Conservation (phyloP, 192 early-diverging fungal genomes). For the Rhizoclosmatium sp. region DNA sequence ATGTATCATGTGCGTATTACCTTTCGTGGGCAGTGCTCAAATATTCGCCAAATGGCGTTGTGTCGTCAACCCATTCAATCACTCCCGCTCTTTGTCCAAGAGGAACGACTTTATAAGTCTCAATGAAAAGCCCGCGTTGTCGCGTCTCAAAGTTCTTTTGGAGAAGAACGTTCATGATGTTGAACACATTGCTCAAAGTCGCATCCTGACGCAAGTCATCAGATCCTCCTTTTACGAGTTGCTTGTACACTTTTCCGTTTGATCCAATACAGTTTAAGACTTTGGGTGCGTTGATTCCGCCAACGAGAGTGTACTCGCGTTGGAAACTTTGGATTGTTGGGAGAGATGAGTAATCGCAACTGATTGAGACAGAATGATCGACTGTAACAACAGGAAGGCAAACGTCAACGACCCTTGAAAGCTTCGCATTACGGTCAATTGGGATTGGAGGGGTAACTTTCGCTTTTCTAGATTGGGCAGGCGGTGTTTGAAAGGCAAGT, state of each 20-base stretch:
- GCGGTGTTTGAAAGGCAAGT: conserved; percentile 35
- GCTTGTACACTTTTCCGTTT: conserved; percentile 50
- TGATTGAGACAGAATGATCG: conserved; percentile 38
- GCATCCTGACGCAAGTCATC: conserved; percentile 85
- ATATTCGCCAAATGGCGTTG: conserved; percentile 55
- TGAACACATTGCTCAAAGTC: conserved; percentile 73
- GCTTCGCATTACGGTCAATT: conserved; percentile 33
- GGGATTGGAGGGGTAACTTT: conserved; percentile 1
- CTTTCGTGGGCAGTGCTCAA: conserved; percentile 49
- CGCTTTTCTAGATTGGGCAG: conserved; percentile 6
- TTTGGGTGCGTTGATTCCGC: conserved; percentile 62
- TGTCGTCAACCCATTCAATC: conserved; percentile 67
- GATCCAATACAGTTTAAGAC: conserved; percentile 46
- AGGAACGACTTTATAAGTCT: conserved; percentile 68
- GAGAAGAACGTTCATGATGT: conserved; percentile 68
- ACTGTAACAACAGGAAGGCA: conserved; percentile 50
- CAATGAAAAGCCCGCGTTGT: conserved; percentile 52
- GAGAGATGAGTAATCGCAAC: conserved; percentile 43
- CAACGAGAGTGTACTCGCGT: conserved; percentile 40
- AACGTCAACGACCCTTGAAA: conserved; percentile 35
- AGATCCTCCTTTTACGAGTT: conserved; percentile 57
- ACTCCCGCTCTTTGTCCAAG: conserved; percentile 60
- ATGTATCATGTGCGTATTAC: conserved; percentile 19
- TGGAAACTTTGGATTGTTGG: conserved; percentile 48
- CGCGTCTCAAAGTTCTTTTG: conserved; percentile 55